Evolutionary conservation across 2,329 filamentous ascomycete species (phyloP).

Genomic region (Diaporthe destruens): DNA sequence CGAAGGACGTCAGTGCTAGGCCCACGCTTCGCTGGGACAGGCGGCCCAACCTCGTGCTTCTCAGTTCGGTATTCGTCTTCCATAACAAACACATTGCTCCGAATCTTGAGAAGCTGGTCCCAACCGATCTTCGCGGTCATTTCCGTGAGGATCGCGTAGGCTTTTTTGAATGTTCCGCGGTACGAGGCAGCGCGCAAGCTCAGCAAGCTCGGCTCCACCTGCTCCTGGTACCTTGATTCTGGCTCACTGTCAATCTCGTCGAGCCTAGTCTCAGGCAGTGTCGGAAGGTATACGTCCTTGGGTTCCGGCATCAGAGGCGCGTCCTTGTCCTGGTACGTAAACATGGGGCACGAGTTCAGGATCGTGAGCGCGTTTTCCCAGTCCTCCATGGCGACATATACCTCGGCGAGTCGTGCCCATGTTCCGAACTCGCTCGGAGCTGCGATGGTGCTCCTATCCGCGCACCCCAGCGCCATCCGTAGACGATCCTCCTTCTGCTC

Average conservation of each 20-base stretch:
- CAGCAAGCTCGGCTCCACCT: conserved; percentile 87
- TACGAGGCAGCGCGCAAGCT: conserved; percentile 90
- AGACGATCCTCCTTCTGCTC: conserved; percentile 75
- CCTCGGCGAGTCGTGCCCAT: conserved; percentile 92
- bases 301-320: conserved; percentile 94
- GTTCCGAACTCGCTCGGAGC: conserved; percentile 97
- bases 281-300: conserved; percentile 86
- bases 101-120: conserved; percentile 94
- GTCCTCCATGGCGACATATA: conserved; percentile 93
- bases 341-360: conserved; percentile 99
- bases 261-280: conserved; percentile 87
- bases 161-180: conserved; percentile 94
- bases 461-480: conserved; percentile 90
- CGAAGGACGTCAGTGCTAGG: conserved; percentile 84
- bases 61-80: conserved; percentile 97
- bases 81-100: conserved; percentile 99
- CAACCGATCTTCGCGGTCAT: conserved; percentile 97
- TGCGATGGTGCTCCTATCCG: conserved; percentile 93
- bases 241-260: conserved; percentile 97
- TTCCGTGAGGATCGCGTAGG: conserved; percentile 93
- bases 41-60: conserved; percentile 72
- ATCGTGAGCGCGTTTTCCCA: conserved; percentile 97
- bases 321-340: conserved; percentile 99
- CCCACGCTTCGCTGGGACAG: conserved; percentile 70
- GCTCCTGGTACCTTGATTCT: conserved; percentile 82